Base-by-base conservation (phyloP, 805 yeast genomes). In the Kuraishia borneana region DNA sequence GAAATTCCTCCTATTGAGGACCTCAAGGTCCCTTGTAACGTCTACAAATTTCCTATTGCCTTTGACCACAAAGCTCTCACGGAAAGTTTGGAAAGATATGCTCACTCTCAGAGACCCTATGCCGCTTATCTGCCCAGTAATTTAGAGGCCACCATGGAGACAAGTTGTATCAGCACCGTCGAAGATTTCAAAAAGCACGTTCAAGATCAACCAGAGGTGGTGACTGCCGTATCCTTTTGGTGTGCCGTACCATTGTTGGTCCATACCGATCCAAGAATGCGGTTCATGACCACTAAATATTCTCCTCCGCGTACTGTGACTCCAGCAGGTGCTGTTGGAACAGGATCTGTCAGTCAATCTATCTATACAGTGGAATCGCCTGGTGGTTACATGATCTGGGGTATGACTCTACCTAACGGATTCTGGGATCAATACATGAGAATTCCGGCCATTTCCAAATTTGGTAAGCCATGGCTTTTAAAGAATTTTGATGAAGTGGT, bases 341-440 rank as follows among this genome's bases (percentile, higher is more conserved):
- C 56, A 12, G 55, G 55, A 21, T 39, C 50, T 17, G 51, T 51
- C 17, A 38, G 46, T 16, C 56, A 52, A 18, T 41, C 50, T 2
- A 44, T 52, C 9, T 48, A 53, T 34, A 39, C 57, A 2, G 52
- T 52, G 30, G 57, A 52, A 29, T 42, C 53, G 5, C 57, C 56
- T 8, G 58, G 56, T 36, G 56, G 57, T 17, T 53, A 52, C 27
- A 48, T 51, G 56, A 42, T 52, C 31, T 52, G 57, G 57, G 57
- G 58, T 33, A 48, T 36, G 51, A 46, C 53, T 4, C 39, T 42
- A 39, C 58, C 45, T 16, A 48, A 46, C 35, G 43, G 47, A 33
- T 49, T 50, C 30, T 56, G 61, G 61, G 53, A 55, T 32, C n/a
- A n/a, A n/a, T n/a, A n/a, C n/a, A n/a, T n/a, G n/a, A n/a, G n/a